phyloP scores from a whole-genome alignment of 1,284 basidiomycete genomes.

The Pyrrhoderma lamaoense region DNA sequence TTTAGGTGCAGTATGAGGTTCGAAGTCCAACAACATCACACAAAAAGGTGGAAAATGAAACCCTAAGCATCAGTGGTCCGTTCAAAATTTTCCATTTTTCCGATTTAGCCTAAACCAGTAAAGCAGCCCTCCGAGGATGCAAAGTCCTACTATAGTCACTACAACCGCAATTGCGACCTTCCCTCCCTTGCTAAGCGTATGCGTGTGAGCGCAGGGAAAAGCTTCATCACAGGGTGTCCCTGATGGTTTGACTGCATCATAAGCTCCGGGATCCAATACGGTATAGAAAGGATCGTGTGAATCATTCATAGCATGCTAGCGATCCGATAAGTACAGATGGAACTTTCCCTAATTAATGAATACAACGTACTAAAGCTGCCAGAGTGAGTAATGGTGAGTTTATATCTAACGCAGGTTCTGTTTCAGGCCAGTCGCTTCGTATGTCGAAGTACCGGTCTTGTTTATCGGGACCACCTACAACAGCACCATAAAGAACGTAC shows the following conservation, averaged over 20 bases:
- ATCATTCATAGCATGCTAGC: constrained; percentile 49
- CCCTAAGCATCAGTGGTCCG: not conserved
- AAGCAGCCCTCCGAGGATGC: constrained; percentile 40
- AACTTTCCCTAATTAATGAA: not conserved
- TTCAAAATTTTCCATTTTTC: not conserved
- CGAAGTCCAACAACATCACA: not conserved
- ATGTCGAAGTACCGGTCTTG: constrained; percentile 78
- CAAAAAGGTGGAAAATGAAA: not conserved
- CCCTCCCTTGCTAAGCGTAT: constrained; percentile 47
- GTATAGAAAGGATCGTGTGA: constrained; percentile 77
- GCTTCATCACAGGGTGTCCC: constrained; percentile 73
- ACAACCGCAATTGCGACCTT: constrained; percentile 69
- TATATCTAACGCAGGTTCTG: constrained; percentile 77
- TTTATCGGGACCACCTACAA: constrained; percentile 80
- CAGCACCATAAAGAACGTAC: constrained; percentile 78
- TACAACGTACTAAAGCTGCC: constrained; percentile 45
- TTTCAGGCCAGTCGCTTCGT: constrained; percentile 75
- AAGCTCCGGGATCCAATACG: constrained; percentile 56
- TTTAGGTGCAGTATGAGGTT: not conserved
- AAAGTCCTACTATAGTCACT: constrained; percentile 52
- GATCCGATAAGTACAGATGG: not conserved
- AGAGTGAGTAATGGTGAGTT: constrained; percentile 82
- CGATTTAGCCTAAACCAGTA: constrained; percentile 34
- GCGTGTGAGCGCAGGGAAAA: constrained; percentile 42
- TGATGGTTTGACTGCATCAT: constrained; percentile 51